Base-by-base conservation (phyloP, 1,139 yeast genomes). In the Yamadazyma sp. region DNA sequence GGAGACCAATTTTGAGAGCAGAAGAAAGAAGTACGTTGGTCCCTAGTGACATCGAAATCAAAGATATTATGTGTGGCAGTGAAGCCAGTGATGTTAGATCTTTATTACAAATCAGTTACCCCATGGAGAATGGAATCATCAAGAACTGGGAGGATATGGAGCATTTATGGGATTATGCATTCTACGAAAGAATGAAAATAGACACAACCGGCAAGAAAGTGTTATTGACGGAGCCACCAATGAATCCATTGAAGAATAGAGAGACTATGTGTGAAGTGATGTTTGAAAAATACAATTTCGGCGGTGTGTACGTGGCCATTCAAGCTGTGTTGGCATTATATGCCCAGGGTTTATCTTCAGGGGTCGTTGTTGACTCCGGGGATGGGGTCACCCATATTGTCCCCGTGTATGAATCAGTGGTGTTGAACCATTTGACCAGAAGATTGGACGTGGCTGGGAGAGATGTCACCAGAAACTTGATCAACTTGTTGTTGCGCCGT, bases 71-170 rank as follows among this genome's bases (percentile, higher is more conserved):
- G 98, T 91, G 97, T 57, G 99, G 99, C 49, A 85, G 83, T 47
- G 98, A 92, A 56, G 98, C 98, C 37, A 81, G 89, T 49, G 86
- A 87, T 28, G 95, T 87, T 26, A 79, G 98, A 55, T 83, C 96
- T 2, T 80, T 91, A 53, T 76, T 92, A 46, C 96, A 92, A 64
- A 82, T 92, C 44, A 83, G 92, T 24, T 92, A 92, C 56, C 99
- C 99, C 17, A 91, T 92, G 98, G 98, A 92, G 63, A 92, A 92
- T 59, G 99, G 99, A 56, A 88, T 94, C 55, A 91, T 92, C 62
- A 84, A 84, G 60, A 89, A 92, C 61, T 92, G 98, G 98, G 96
- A 91, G 56, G 98, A 92, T 61, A 92, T 94, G 98, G 96, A 88
- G 55, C 94, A 91, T 55, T 75, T 92, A 48, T 92, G 99, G 99